Evolutionary conservation across 768 basidiomycete species (phyloP), one percentile per base, ranked within the genome.

Genomic region (Xerocomus brunneocitrinus): DNA sequence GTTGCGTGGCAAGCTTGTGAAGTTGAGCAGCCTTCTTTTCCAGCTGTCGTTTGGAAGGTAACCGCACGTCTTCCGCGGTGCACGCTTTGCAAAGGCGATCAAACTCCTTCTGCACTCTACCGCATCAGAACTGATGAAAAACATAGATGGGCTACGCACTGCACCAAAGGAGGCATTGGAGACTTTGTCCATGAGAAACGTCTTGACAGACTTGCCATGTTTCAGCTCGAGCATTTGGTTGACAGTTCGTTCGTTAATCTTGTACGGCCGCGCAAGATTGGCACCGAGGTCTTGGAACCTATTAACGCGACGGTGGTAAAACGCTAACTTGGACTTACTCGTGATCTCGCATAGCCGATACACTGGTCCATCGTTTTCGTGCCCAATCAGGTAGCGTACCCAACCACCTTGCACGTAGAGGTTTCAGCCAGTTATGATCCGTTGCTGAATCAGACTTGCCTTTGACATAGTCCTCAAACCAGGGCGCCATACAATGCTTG

Each of bases 311-410:
- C 8, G 38, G 40, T 5, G 22, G 10, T 16, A 46, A 50, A 54
- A 24, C 44, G 19, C 39, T 31, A 40, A 35, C 46, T n/a, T 47
- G 27, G 28, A 76, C 90, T 59, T 52, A 94, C 94, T 81, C 19
- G 72, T 69, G 35, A 98, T 76, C 70, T 90, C 81, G 64, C 91
- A 94, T 44, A 94, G 78, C 51, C 95, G 81, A 69, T 98, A 98
- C 22, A 88, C 79, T 16, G 79, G 76, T 49, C 74, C 60, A 6
- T 77, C 74, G 8, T 71, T 66, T 47, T 90, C 85, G 2, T 73
- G 59, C 0, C 89, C 91, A 58, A 95, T 84, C 36, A 89, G 74
- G 64, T 89, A 88, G 36, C 95, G 81, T 9, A 98, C 92, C 82
- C 85, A 98, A 25, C 83, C 82, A 43, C 87, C 94, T 93, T 58